Evolutionary conservation across 106 monocot genomes (phyloP).

Genomic region (Gastrodia elata): DNA sequence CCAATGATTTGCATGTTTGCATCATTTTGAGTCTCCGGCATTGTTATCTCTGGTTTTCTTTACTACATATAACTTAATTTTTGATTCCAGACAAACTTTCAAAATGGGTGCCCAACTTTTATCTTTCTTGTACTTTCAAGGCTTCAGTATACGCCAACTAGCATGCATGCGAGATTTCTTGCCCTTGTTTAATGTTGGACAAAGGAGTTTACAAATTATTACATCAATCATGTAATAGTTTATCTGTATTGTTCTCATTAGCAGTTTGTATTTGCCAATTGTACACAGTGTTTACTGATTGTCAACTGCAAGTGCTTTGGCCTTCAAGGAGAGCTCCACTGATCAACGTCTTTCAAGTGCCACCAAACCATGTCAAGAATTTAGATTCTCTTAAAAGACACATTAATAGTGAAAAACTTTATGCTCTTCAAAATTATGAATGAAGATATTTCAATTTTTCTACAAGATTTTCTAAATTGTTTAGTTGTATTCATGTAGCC

Average conservation of each 20-base stretch:
- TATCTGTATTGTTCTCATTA: too few relatives aligned
- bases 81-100: neutral
- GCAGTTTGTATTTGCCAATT: too few relatives aligned
- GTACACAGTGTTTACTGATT: too few relatives aligned
- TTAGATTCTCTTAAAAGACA: neutral
- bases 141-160: neutral
- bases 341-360: neutral
- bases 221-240: neutral
- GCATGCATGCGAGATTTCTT: neutral
- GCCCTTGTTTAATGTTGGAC: neutral
- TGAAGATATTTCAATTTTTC: neutral
- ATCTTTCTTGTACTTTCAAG: neutral
- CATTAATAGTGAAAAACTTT: neutral
- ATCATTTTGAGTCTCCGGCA: neutral
- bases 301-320: neutral
- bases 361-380: neutral
- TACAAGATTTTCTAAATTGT: neutral
- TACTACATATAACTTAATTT: neutral
- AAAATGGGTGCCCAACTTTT: neutral
- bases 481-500: neutral
- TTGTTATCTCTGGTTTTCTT: neutral
- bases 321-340: neutral
- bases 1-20: neutral
- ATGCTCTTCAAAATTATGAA: neutral
- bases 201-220: neutral